A percentile compares a stretch with the other conserved stretches of the same genome.
phyloP scores from a whole-genome alignment of 305 asterid genomes.

The Rubia peregrina region DNA sequence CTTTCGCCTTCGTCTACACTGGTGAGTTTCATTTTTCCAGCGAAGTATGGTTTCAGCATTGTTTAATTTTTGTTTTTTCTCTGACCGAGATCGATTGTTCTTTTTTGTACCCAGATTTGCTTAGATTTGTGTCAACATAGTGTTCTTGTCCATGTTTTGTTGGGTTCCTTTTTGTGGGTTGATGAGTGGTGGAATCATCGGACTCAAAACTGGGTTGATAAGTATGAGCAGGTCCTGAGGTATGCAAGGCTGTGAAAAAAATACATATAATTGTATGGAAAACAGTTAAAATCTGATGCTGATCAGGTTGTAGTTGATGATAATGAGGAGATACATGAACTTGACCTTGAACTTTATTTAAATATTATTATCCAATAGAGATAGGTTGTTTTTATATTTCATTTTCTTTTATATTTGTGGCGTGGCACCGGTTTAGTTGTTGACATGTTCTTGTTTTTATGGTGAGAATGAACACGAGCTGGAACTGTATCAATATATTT shows the following conservation, averaged over 20 bases:
- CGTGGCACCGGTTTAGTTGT: not conserved
- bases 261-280: conserved; percentile 75
- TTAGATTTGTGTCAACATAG: too few species aligned
- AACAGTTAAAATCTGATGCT: conserved; percentile 69
- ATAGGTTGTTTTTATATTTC: conserved; percentile 26
- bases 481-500: not conserved
- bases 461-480: not conserved
- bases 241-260: conserved; percentile 71
- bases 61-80: too few species aligned
- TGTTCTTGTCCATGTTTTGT: too few species aligned
- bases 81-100: too few species aligned
- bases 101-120: too few species aligned
- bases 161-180: too few species aligned
- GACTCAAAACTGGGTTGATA: too few species aligned
- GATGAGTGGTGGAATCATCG: too few species aligned
- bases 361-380: conserved; percentile 95
- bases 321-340: conserved; percentile 70
- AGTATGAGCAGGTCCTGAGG: conserved; percentile 83
- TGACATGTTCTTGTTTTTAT: not conserved
- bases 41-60: too few species aligned
- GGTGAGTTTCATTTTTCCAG: too few species aligned
- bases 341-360: conserved; percentile 80
- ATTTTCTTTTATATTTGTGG: not conserved
- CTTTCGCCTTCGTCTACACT: too few species aligned
- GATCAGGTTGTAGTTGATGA: conserved; percentile 64